Percentiles rank a stretch among this genome's conserved stretches.
These are phyloP conservation scores for Parasarocladium wereldwijsianum DNA, from an alignment of 2,329 filamentous ascomycete species.

Conservation along the genomic window DNA sequence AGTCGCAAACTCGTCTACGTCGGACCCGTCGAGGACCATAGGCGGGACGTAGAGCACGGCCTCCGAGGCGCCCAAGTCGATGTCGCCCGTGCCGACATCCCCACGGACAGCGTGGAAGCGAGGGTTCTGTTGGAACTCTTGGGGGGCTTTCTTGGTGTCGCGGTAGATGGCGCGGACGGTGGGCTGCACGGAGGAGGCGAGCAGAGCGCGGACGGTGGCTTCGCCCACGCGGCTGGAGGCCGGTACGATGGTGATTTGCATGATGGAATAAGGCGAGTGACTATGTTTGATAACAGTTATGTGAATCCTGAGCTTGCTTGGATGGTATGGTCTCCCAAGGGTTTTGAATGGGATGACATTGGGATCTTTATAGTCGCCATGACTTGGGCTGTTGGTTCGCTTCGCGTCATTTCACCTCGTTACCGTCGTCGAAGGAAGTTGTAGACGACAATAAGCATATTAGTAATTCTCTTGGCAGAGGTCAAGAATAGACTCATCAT, in stretches of 20 bases:
- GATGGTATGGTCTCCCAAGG: too few relatives aligned
- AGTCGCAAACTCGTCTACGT: constrained; percentile 11
- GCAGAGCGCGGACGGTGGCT: constrained; percentile 14
- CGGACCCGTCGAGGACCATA: constrained; percentile 12
- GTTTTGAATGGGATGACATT: too few relatives aligned
- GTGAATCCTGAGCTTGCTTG: too few relatives aligned
- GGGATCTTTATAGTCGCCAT: too few relatives aligned
- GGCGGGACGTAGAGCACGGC: constrained; percentile 20
- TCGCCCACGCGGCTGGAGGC: constrained; percentile 18
- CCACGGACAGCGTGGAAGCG: constrained; percentile 16
- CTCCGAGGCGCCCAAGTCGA: constrained; percentile 15
- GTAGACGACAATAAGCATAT: too few relatives aligned
- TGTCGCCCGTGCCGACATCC: constrained; percentile 13
- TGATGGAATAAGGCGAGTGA: too few relatives aligned
- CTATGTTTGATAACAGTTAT: too few relatives aligned
- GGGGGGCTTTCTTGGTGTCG: constrained; percentile 13
- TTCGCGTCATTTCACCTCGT: too few relatives aligned
- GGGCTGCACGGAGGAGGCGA: constrained; percentile 9
- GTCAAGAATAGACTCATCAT: too few relatives aligned
- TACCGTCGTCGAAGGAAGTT: too few relatives aligned
- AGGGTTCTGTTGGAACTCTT: constrained; percentile 13
- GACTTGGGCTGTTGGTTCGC: too few relatives aligned
- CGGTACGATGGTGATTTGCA: constrained; percentile 19
- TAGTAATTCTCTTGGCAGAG: too few relatives aligned
- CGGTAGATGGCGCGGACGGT: constrained; percentile 16